A percentile compares a stretch with the other conserved stretches of the same genome.
Evolutionary conservation across 140 eudicot species (phyloP).

Genomic region (Anethum foeniculum): DNA sequence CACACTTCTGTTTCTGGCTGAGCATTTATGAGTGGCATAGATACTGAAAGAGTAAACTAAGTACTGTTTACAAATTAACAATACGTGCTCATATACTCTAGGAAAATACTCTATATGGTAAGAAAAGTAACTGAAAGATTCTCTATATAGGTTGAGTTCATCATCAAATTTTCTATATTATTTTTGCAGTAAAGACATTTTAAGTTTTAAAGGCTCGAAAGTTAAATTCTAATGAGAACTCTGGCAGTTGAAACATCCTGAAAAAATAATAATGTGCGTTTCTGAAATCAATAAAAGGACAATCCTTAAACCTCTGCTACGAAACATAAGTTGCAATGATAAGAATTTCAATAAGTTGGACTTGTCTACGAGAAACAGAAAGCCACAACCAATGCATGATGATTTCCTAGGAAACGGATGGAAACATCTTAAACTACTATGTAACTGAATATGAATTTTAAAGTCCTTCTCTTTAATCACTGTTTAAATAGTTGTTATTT

Average conservation of each 20-base stretch:
- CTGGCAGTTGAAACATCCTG: not conserved
- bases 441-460: not conserved
- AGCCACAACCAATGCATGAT: not conserved
- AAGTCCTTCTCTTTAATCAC: not conserved
- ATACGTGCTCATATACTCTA: not conserved
- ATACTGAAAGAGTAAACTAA: not conserved
- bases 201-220: not conserved
- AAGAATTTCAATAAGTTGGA: not conserved
- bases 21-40: not conserved
- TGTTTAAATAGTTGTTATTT: not conserved
- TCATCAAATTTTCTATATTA: not conserved
- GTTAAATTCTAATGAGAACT: too few relatives aligned
- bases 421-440: not conserved
- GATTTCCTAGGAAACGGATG: not conserved
- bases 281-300: not conserved
- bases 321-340: not conserved
- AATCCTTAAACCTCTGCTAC: not conserved
- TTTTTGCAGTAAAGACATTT: not conserved
- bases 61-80: not conserved
- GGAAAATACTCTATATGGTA: not conserved
- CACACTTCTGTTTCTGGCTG: not conserved
- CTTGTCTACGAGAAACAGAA: not conserved
- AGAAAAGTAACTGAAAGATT: not conserved
- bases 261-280: not conserved
- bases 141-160: not conserved